A percentile compares a stretch with the other conserved stretches of the same genome.
These are phyloP conservation scores for Suillus lakei DNA, from an alignment of 768 basidiomycete species.

Conservation along the genomic window DNA sequence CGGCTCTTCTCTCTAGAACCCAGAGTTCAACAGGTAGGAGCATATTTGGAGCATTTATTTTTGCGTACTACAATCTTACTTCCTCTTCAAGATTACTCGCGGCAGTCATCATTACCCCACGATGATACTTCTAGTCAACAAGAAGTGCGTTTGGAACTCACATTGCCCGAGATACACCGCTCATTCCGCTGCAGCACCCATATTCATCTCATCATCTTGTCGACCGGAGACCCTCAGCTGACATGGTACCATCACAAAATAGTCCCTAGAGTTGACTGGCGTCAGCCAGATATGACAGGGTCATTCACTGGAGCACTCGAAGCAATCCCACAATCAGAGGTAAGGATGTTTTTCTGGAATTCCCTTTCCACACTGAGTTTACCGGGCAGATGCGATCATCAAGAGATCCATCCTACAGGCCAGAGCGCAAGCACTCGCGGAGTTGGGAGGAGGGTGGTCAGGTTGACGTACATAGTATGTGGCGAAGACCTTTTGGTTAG, in stretches of 20 bases:
- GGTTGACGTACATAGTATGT: conserved; percentile 37
- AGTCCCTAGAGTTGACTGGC: conserved; percentile 40
- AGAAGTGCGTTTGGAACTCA: conserved; percentile 34
- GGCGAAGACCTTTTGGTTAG: conserved; percentile 15
- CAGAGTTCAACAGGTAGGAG: conserved; percentile 37
- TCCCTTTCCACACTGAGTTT: conserved; percentile 31
- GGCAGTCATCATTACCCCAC: conserved; percentile 35
- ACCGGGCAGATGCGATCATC: conserved; percentile 41
- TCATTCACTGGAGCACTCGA: conserved; percentile 34
- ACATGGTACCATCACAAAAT: conserved; percentile 37
- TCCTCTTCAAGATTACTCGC: conserved; percentile 35
- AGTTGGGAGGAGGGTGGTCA: conserved; percentile 60
- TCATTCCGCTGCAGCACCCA: conserved; percentile 28
- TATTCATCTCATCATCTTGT: conserved; percentile 39
- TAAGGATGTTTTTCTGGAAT: conserved; percentile 21
- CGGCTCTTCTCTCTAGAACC: conserved; percentile 39
- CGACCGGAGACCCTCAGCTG: conserved; percentile 35
- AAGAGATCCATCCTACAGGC: conserved; percentile 42
- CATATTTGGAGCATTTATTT: conserved; percentile 12
- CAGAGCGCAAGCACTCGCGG: conserved; percentile 62
- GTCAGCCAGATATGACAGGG: conserved; percentile 36
- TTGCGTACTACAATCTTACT: conserved; percentile 22
- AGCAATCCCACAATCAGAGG: conserved; percentile 39
- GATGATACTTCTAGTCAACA: conserved; percentile 37
- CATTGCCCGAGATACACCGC: conserved; percentile 17